Evolutionary conservation across 2,329 filamentous ascomycete genomes (phyloP), one percentile per base, ranked within the genome.

Genomic region (Neofusicoccum sp.): DNA sequence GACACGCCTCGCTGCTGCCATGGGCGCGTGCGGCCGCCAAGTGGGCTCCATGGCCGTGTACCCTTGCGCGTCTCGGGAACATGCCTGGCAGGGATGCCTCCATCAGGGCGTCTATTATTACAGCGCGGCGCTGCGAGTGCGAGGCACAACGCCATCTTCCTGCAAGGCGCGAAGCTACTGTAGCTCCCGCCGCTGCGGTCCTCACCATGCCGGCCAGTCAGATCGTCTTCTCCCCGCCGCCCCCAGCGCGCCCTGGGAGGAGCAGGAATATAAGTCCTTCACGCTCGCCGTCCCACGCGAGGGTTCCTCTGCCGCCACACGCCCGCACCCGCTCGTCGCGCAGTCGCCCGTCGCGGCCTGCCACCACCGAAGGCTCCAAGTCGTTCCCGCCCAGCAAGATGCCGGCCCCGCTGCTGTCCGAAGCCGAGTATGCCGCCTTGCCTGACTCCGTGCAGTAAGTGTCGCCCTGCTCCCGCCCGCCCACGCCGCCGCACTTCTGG

Each of bases 361-460:
- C 36, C 31, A 62, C 61, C 50, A 56, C 49, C 34, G 61, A 62
- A 31, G 44, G 50, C 33, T 52, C 49, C 11, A 41, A 39, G 31
- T 28, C 50, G 14, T 50, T 44, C n/a, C 45, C 61, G 11, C 45
- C 61, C 9, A 33, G 41, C 61, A 63, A 39, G 29, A 63, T 63
- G 61, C 61, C 61, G 12, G 44, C 54, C 29, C 54, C 65, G 54
- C 65, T 71, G 56, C 67, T 75, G 60, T 71, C 71, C 63, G 71
- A 76, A 66, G 74, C 76, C 63, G 76, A 80, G 62, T 80, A 75
- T 69, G 74, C 76, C 56, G 69, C 74, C 39, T 71, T 81, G 65
- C 79, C 79, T 22, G 59, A 71, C 67, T 76, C 77, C 63, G 73
- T 81, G 56, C 76, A 78, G 79, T 81, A 74, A 70, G 78, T 78